Evolutionary conservation across 2,329 filamentous ascomycete genomes (phyloP).

Genomic region (Claviceps purpurea): DNA sequence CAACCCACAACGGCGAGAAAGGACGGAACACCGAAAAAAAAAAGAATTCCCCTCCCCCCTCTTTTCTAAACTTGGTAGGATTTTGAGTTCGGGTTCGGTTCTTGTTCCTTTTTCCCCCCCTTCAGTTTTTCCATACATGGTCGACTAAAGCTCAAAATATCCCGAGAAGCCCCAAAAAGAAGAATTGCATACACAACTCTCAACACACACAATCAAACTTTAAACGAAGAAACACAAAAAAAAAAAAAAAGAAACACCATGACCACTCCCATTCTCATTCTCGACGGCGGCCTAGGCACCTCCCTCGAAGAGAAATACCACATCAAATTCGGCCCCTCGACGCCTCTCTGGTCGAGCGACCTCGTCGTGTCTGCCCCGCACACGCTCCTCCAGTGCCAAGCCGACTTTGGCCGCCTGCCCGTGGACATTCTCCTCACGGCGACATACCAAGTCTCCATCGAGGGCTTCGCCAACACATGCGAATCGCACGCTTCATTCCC

Average conservation of each 20-base stretch:
- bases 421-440: conserved; percentile 52
- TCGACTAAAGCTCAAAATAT: no score
- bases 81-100: no score
- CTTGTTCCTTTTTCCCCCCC: no score
- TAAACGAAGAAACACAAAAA: background rate
- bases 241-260: background rate
- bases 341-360: conserved; percentile 56
- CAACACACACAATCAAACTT: no score
- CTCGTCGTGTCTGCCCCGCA: conserved; percentile 41
- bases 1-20: no score
- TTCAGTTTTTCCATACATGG: no score
- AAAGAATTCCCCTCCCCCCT: no score
- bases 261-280: conserved; percentile 21
- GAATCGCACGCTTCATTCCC: conserved; percentile 24
- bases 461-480: conserved; percentile 39
- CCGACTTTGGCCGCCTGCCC: conserved; percentile 40
- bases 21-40: no score
- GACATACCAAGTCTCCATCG: conserved; percentile 50
- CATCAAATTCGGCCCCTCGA: conserved; percentile 35
- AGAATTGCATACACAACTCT: no score
- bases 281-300: conserved; percentile 57
- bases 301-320: conserved; percentile 46
- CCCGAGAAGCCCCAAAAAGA: no score
- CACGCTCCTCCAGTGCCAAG: conserved; percentile 41
- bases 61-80: no score